Evolutionary conservation across 495 filamentous ascomycete species (phyloP).

Genomic region (Penicillium steckii): DNA sequence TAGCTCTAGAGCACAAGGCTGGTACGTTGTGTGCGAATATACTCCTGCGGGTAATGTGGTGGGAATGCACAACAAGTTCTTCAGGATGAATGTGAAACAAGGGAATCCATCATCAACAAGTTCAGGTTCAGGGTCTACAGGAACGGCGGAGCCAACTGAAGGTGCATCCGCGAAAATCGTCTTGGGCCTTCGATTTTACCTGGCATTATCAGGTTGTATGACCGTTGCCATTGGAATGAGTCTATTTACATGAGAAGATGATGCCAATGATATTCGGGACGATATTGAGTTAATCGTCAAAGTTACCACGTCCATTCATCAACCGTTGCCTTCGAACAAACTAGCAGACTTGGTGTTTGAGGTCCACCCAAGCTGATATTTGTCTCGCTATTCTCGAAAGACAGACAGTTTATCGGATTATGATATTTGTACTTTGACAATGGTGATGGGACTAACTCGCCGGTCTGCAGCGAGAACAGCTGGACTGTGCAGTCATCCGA

Average conservation of each 20-base stretch:
- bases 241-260: slow-evolving; percentile 16
- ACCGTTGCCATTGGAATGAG: slow-evolving; percentile 15
- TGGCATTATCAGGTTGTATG: slow-evolving; percentile 11
- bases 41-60: slow-evolving; percentile 69
- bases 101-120: slow-evolving; percentile 15
- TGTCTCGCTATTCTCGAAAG: slow-evolving; percentile 34
- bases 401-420: slow-evolving; percentile 30
- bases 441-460: slow-evolving; percentile 33
- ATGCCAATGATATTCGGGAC: neutral
- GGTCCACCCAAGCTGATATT: slow-evolving; percentile 19
- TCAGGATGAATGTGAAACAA: slow-evolving; percentile 40
- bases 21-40: slow-evolving; percentile 84
- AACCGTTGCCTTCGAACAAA: slow-evolving; percentile 31
- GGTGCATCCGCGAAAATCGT: neutral
- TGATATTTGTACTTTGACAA: slow-evolving; percentile 27
- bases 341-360: slow-evolving; percentile 37
- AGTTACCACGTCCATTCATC: slow-evolving; percentile 43
- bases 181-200: slow-evolving; percentile 1
- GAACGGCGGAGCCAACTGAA: slow-evolving; percentile 6
- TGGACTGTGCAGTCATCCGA: slow-evolving; percentile 35
- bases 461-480: slow-evolving; percentile 40
- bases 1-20: slow-evolving; percentile 49
- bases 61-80: slow-evolving; percentile 53
- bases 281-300: neutral
- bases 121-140: neutral